Conservation (phyloP, 805 yeast genomes). For the Candida maris region DNA sequence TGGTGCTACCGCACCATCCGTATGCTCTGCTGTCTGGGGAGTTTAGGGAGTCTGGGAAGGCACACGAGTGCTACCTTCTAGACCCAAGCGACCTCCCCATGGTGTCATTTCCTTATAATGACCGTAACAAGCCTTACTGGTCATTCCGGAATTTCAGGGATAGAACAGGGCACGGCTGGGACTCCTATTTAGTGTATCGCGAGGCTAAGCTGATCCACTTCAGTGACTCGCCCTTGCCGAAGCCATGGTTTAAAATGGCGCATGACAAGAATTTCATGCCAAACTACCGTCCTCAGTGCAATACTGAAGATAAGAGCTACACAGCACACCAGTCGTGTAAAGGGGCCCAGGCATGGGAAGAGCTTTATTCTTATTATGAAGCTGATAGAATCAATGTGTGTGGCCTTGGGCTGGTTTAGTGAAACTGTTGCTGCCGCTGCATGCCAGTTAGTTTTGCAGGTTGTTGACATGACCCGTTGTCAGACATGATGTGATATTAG, state of each 20-base stretch:
- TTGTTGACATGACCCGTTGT: constrained; percentile 28
- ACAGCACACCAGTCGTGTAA: no score
- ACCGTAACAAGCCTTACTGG: constrained; percentile 21
- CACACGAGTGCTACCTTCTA: constrained; percentile 39
- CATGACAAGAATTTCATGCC: constrained; percentile 8
- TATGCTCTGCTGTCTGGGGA: constrained; percentile 54
- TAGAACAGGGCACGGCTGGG: constrained; percentile 32
- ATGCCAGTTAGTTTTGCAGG: constrained; percentile 19
- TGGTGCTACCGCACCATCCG: constrained; percentile 47
- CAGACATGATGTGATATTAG: constrained; percentile 48
- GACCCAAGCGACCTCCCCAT: constrained; percentile 42
- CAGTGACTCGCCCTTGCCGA: constrained; percentile 62
- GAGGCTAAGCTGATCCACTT: constrained; percentile 50
- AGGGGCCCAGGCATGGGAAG: constrained; percentile 36
- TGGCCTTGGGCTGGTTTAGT: constrained; percentile 8
- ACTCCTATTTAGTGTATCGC: constrained; percentile 24
- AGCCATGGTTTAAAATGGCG: constrained; percentile 51
- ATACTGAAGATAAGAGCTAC: no score
- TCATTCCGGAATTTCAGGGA: constrained; percentile 3
- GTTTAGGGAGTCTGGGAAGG: constrained; percentile 29
- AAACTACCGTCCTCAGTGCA: no score
- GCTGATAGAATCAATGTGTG: constrained; percentile 11
- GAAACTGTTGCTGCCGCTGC: no score
- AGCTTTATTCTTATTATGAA: constrained; percentile 25
- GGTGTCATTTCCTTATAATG: constrained; percentile 7